These are phyloP conservation scores for Cercospora sp. DNA, from an alignment of 2,329 filamentous ascomycete species.

Conservation along the genomic window DNA sequence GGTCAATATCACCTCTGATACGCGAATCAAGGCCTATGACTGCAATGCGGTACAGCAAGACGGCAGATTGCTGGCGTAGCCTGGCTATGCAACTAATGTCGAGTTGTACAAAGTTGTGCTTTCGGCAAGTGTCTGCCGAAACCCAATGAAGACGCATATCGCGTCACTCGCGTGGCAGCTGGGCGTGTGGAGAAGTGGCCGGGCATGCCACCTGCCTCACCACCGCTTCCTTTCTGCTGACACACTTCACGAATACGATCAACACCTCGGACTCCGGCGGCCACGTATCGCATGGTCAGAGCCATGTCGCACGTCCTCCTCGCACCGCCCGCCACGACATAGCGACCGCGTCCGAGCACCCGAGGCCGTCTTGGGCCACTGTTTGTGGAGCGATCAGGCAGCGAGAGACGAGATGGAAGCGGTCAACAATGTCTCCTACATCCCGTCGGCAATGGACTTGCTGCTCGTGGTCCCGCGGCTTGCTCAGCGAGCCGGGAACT, in stretches of 20 bases:
- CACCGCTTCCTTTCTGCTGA: background rate
- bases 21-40: background rate
- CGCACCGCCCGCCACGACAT: background rate
- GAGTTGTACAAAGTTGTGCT: background rate
- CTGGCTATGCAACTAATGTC: background rate
- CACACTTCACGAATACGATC: background rate
- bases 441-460: conserved; percentile 66
- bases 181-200: background rate
- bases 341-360: conserved; percentile 1
- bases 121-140: background rate
- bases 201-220: background rate
- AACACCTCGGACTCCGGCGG: background rate
- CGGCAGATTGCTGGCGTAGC: background rate
- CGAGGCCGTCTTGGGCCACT: background rate
- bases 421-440: conserved; percentile 23
- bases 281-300: background rate
- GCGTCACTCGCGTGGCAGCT: conserved; percentile 7
- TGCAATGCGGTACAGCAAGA: background rate
- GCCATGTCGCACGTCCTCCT: background rate
- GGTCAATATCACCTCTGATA: background rate
- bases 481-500: conserved; percentile 66
- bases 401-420: conserved; percentile 18
- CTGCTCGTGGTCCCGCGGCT: conserved; percentile 69
- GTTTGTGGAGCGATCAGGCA: background rate
- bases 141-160: background rate